Conservation (phyloP, 2,329 filamentous ascomycete genomes). For the Clarireedia homoeocarpa region DNA sequence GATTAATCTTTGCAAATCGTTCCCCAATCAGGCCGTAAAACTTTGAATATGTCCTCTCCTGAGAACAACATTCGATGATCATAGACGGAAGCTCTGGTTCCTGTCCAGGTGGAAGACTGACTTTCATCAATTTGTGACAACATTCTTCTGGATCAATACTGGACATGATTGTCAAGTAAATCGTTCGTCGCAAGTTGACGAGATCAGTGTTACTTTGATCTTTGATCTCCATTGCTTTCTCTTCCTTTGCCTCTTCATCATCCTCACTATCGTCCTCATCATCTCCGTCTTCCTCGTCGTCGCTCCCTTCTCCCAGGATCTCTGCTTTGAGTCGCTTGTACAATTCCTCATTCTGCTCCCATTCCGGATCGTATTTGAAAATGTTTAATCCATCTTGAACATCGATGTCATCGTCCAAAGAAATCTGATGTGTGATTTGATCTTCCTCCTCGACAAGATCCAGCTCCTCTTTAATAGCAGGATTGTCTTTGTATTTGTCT, state of each 20-base stretch:
- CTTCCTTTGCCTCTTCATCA: constrained; percentile 67
- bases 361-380: constrained; percentile 88
- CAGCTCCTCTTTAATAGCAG: constrained; percentile 81
- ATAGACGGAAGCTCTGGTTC: constrained; percentile 91
- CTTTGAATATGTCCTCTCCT: constrained; percentile 95
- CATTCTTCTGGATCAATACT: constrained; percentile 94
- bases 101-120: constrained; percentile 77
- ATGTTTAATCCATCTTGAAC: constrained; percentile 85
- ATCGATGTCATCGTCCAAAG: constrained; percentile 76
- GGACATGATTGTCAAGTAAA: constrained; percentile 97
- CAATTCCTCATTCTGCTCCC: constrained; percentile 82
- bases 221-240: constrained; percentile 88
- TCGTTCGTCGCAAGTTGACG: constrained; percentile 85
- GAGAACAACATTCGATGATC: constrained; percentile 94
- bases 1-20: constrained; percentile 90
- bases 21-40: constrained; percentile 95
- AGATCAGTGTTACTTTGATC: constrained; percentile 95
- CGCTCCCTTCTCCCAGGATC: constrained; percentile 89
- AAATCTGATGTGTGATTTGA: constrained; percentile 84
- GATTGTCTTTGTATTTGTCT: constrained; percentile 94
- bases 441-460: constrained; percentile 97
- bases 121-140: constrained; percentile 93
- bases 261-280: constrained; percentile 58
- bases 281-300: constrained; percentile 63
- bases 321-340: constrained; percentile 89